These are phyloP conservation scores for Arthroderma sp. DNA, from an alignment of 2,329 filamentous ascomycete genomes.

Conservation along the genomic window DNA sequence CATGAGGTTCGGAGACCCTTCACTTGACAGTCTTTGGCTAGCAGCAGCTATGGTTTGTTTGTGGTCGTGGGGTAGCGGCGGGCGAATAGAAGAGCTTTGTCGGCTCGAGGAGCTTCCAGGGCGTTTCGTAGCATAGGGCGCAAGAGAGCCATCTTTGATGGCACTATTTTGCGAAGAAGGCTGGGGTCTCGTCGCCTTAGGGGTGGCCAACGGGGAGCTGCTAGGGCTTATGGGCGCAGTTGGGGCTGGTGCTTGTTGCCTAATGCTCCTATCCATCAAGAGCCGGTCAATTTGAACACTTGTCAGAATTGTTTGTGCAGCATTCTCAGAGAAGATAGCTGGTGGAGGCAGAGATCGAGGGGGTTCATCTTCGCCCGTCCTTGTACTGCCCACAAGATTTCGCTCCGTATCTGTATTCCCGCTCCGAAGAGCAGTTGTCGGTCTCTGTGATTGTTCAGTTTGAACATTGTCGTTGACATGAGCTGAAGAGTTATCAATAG, in stretches of 20 bases:
- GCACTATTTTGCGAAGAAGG: constrained; percentile 14
- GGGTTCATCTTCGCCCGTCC: not conserved
- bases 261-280: constrained; percentile 42
- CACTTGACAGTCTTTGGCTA: constrained; percentile 43
- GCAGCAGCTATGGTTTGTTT: constrained; percentile 74
- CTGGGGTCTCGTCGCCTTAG: constrained; percentile 19
- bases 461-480: no score
- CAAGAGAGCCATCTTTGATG: constrained; percentile 19
- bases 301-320: constrained; percentile 74
- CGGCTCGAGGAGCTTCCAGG: constrained; percentile 64
- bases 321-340: constrained; percentile 49
- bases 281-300: constrained; percentile 67
- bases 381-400: not conserved
- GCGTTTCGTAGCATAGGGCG: constrained; percentile 33
- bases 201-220: constrained; percentile 25
- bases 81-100: constrained; percentile 41
- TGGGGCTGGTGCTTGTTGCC: constrained; percentile 16
- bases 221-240: constrained; percentile 1
- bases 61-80: constrained; percentile 71
- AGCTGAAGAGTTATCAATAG: no score
- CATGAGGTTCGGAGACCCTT: constrained; percentile 45
- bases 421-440: constrained; percentile 13
- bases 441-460: not conserved
- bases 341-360: constrained; percentile 9
- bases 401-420: not conserved